A percentile compares a stretch with the other conserved stretches of the same genome.
These are phyloP conservation scores for Trichosporon ovoides DNA, from an alignment of 1,284 basidiomycete species.

Conservation along the genomic window DNA sequence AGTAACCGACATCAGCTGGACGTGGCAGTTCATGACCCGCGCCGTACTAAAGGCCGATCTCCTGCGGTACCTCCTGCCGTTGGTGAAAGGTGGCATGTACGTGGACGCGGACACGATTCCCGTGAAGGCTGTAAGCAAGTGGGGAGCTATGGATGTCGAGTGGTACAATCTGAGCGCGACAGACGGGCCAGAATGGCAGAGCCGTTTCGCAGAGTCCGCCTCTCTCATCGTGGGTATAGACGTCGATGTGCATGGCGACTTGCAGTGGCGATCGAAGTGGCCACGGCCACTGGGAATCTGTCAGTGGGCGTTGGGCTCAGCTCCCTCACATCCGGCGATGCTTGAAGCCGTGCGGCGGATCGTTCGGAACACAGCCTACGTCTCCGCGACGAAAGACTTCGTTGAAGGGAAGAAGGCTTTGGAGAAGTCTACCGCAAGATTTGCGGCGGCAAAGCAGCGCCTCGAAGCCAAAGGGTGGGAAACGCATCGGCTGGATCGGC, in stretches of 20 bases:
- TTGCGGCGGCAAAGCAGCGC: constrained; percentile 8
- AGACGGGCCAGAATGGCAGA: constrained; percentile 29
- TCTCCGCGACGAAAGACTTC: not conserved
- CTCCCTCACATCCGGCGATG: constrained; percentile 47
- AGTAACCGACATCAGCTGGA: constrained; percentile 28
- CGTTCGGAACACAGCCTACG: constrained; percentile 31
- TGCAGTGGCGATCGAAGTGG: constrained; percentile 35
- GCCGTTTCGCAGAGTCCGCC: constrained; percentile 31
- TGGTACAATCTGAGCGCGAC: constrained; percentile 28
- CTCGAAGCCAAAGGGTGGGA: constrained; percentile 12
- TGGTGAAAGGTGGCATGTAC: constrained; percentile 50
- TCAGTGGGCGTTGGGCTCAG: constrained; percentile 47
- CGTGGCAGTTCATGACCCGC: constrained; percentile 41
- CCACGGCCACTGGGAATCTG: constrained; percentile 42
- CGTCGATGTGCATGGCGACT: constrained; percentile 42
- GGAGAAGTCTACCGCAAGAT: not conserved
- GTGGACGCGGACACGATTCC: constrained; percentile 44
- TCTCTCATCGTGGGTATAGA: constrained; percentile 42
- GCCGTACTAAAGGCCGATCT: constrained; percentile 49
- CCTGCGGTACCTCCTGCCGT: constrained; percentile 46
- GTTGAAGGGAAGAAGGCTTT: not conserved
- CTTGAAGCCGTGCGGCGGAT: constrained; percentile 46
- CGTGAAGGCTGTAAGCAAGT: constrained; percentile 28
- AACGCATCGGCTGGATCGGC: not conserved
- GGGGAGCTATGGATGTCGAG: constrained; percentile 34